Evolutionary conservation across 2,329 filamentous ascomycete genomes (phyloP).

Genomic region (Stagonosporopsis tanaceti): DNA sequence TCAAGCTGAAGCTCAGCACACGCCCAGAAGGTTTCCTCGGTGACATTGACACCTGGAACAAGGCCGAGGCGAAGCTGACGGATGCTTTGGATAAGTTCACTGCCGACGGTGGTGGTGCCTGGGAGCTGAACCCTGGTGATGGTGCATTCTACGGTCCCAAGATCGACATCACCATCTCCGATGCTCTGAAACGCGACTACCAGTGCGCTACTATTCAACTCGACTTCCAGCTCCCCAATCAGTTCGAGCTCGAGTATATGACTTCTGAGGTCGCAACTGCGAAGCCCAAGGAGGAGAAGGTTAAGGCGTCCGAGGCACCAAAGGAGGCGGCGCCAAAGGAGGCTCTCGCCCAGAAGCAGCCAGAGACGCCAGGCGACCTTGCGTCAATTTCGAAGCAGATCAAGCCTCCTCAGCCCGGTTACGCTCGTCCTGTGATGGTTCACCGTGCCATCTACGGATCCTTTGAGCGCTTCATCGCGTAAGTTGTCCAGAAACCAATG

Average conservation of each 20-base stretch:
- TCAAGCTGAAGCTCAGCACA: slow-evolving; percentile 94
- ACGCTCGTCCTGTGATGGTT: slow-evolving; percentile 84
- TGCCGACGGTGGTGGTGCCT: slow-evolving; percentile 67
- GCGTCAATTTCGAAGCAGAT: slow-evolving; percentile 35
- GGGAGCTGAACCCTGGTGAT: slow-evolving; percentile 93
- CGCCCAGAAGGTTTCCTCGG: slow-evolving; percentile 89
- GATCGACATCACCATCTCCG: slow-evolving; percentile 94
- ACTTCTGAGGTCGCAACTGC: slow-evolving; percentile 67
- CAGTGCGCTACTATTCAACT: slow-evolving; percentile 95
- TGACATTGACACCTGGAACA: slow-evolving; percentile 85
- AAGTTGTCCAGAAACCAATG: slow-evolving; percentile 20
- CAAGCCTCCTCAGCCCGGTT: slow-evolving; percentile 56
- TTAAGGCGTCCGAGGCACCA: slow-evolving; percentile 32
- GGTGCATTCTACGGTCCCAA: slow-evolving; percentile 99
- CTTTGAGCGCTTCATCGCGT: slow-evolving; percentile 72
- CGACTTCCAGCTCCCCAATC: slow-evolving; percentile 84
- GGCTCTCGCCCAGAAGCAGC: slow-evolving; percentile 31
- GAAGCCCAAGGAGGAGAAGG: slow-evolving; percentile 50
- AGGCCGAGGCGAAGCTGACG: slow-evolving; percentile 82
- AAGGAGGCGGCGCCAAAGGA: slow-evolving; percentile 38
- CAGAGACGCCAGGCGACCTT: slow-evolving; percentile 23
- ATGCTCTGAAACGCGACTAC: slow-evolving; percentile 83
- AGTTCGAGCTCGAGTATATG: slow-evolving; percentile 88
- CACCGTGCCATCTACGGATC: slow-evolving; percentile 81
- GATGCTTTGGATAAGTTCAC: slow-evolving; percentile 80